phyloP scores from a whole-genome alignment of 2,329 filamentous ascomycete species.

The Talaromyces albobiverticillius region DNA sequence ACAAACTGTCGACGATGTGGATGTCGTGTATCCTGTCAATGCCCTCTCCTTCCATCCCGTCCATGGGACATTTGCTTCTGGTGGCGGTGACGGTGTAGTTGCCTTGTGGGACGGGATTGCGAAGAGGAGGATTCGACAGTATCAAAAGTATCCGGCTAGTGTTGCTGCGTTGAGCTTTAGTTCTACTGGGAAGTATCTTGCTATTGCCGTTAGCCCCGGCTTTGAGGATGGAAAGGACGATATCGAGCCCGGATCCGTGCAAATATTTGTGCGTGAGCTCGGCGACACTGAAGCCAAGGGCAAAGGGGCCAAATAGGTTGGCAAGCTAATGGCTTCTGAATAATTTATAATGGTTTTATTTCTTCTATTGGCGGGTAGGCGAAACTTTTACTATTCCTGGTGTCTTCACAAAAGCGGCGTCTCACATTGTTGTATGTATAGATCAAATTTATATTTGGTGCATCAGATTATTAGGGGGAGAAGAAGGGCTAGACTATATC shows the following conservation, averaged over 20 bases:
- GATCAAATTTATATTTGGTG: background rate
- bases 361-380: conserved; percentile 13
- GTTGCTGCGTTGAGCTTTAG: conserved; percentile 77
- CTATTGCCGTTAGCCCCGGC: conserved; percentile 77
- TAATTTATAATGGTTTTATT: conserved; percentile 5
- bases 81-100: conserved; percentile 87
- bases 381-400: background rate
- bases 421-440: conserved; percentile 7
- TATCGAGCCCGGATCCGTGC: conserved; percentile 66
- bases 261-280: conserved; percentile 78
- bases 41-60: conserved; percentile 83
- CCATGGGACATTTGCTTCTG: conserved; percentile 80
- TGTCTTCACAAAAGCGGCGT: conserved; percentile 1
- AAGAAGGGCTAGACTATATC: background rate
- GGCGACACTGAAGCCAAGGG: conserved; percentile 84
- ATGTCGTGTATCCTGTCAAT: conserved; percentile 89
- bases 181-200: conserved; percentile 71
- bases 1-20: conserved; percentile 65
- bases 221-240: conserved; percentile 87
- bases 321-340: conserved; percentile 12
- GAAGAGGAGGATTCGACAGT: conserved; percentile 85
- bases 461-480: background rate
- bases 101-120: conserved; percentile 89
- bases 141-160: conserved; percentile 77
- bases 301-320: conserved; percentile 65